Evolutionary conservation across 2,329 filamentous ascomycete genomes (phyloP).

Genomic region (Talaromyces rugulosus): DNA sequence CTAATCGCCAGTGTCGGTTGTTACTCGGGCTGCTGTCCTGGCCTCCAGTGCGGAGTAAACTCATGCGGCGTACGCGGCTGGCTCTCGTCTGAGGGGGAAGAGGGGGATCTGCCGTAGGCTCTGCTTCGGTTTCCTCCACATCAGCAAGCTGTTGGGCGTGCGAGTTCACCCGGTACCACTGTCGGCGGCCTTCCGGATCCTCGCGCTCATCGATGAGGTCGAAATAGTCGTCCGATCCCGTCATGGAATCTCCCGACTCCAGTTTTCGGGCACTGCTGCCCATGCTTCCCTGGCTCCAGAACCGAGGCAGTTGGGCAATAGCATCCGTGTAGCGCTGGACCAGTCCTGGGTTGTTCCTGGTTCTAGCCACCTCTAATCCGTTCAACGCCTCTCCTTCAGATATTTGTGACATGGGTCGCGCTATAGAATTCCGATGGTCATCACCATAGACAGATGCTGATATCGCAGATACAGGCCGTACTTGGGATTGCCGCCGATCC

Average conservation of each 20-base stretch:
- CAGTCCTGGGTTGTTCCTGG: constrained; percentile 30
- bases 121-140: constrained; percentile 3
- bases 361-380: constrained; percentile 13
- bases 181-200: constrained; percentile 15
- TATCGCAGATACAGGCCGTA: constrained; percentile 31
- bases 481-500: constrained; percentile 27
- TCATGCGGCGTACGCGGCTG: constrained; percentile 18
- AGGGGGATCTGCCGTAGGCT: constrained; percentile 1
- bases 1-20: constrained; percentile 16
- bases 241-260: constrained; percentile 18
- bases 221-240: constrained; percentile 18
- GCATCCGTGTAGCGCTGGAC: constrained; percentile 34
- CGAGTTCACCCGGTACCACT: constrained; percentile 20
- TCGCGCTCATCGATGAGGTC: constrained; percentile 19
- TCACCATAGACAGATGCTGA: constrained; percentile 35
- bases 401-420: constrained; percentile 25
- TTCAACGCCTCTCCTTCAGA: constrained; percentile 18
- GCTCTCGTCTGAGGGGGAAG: neutral
- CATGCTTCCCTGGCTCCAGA: constrained; percentile 33
- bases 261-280: constrained; percentile 19
- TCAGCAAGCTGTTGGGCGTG: constrained; percentile 11
- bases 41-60: constrained; percentile 18
- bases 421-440: constrained; percentile 27
- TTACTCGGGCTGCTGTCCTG: constrained; percentile 15
- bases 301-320: constrained; percentile 32